These are phyloP conservation scores for Sclerospora graminicola DNA, from an alignment of 352 stramenopile genomes.

Conservation along the genomic window DNA sequence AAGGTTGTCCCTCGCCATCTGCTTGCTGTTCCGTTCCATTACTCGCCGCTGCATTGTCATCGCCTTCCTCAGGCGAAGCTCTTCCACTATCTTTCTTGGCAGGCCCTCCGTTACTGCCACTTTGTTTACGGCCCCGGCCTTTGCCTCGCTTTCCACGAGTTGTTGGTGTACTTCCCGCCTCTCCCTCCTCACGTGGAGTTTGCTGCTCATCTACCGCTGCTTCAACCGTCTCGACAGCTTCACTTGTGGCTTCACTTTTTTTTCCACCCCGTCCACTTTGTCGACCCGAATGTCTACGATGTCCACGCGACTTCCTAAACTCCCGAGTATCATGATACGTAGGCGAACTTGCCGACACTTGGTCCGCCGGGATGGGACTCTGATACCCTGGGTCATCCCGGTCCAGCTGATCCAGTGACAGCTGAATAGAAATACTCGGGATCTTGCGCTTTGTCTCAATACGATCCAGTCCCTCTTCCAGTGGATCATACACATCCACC, in stretches of 20 bases:
- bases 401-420: slow-evolving; percentile 61
- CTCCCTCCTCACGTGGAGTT: slow-evolving; percentile 6
- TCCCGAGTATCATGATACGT: slow-evolving; percentile 25
- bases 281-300: slow-evolving; percentile 13
- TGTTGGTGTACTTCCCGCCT: slow-evolving; percentile 3
- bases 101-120: slow-evolving; percentile 17
- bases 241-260: background rate
- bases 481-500: slow-evolving; percentile 71
- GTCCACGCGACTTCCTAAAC: slow-evolving; percentile 19
- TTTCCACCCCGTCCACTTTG: slow-evolving; percentile 7
- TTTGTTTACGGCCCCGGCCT: slow-evolving; percentile 27
- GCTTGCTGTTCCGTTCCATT: slow-evolving; percentile 12
- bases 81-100: slow-evolving; percentile 12
- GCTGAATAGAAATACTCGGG: slow-evolving; percentile 60
- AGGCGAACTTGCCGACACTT: slow-evolving; percentile 28
- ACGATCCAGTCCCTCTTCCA: slow-evolving; percentile 76
- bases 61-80: slow-evolving; percentile 8
- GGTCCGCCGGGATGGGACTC: slow-evolving; percentile 49
- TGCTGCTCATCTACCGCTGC: slow-evolving; percentile 8
- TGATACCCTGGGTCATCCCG: slow-evolving; percentile 55
- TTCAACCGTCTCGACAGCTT: slow-evolving; percentile 4
- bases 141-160: slow-evolving; percentile 25
- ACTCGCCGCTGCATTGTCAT: slow-evolving; percentile 8
- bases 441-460: slow-evolving; percentile 67
- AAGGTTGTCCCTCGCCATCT: slow-evolving; percentile 5